Base-by-base conservation (phyloP, 2,329 filamentous ascomycete genomes). In the Biscogniauxia marginata region DNA sequence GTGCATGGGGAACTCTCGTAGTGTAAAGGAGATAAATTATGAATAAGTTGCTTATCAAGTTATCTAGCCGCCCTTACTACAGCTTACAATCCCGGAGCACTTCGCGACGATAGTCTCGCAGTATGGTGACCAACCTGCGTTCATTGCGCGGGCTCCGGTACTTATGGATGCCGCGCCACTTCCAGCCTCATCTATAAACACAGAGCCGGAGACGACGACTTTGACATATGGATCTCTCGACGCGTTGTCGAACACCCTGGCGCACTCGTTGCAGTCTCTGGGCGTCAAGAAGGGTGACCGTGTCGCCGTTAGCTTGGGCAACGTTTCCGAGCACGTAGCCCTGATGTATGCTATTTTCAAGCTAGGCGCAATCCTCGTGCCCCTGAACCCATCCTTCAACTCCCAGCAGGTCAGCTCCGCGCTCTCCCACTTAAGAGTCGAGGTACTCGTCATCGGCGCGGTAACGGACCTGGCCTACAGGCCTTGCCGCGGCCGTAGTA, bases 261-360 rank as follows among this genome's bases (percentile, higher is more conserved):
- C 92, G 1, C 77, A 82, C 50, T 89, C 90, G 0, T 76, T 97
- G 16, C 75, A 81, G 21, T 83, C 83, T 0, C 75, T 88, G 0
- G 91, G 91, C 3, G 89, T 97, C 1, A 79, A 76, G 58, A 96
- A 93, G 67, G 92, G 91, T 4, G 88, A 96, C 70, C 83, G 91
- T 25, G 90, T 98, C 9, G 93, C 90, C 13, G 85, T 97, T 22
- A 93, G 88, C 58, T 76, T 97, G 51, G 93, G 93, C 16, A 98
- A 96, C 73, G 87, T 86, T 45, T 78, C 88, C 64, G 92, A 96
- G 72, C 93, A 91, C 70, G 91, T 90, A 3, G 87, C 88, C 50
- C 81, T 95, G 19, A 93, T 89, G 5, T 98, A 98, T 74, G 93
- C 93, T 0, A 73, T 95, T 53, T 96, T 93, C 78, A 98, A 98